These are phyloP conservation scores for Erodium trifolium DNA, from an alignment of 441 rosid species.

Conservation along the genomic window DNA sequence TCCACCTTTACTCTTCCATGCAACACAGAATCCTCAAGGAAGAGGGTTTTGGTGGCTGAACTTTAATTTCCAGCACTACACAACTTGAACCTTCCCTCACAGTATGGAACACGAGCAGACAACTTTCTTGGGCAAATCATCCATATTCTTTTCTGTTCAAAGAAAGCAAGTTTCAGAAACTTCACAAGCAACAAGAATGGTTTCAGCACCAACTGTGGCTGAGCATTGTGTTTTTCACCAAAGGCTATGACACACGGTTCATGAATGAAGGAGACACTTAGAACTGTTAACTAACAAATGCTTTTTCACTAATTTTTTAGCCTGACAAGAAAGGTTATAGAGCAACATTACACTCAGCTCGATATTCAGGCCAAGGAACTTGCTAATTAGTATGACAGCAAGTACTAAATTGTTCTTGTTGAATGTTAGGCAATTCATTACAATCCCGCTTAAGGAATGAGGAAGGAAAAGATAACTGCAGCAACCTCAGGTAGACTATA, in stretches of 20 bases:
- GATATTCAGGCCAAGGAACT: not conserved
- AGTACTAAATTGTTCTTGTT: not conserved
- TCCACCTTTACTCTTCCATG: constrained; percentile 20
- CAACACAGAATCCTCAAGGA: constrained; percentile 19
- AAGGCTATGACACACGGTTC: not conserved
- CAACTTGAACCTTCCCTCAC: constrained; percentile 37
- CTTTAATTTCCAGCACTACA: constrained; percentile 21
- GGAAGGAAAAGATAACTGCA: not conserved
- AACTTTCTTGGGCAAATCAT: constrained; percentile 54
- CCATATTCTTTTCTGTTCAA: constrained; percentile 76
- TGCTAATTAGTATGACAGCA: not conserved
- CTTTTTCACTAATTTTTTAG: not conserved
- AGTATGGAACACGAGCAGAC: constrained; percentile 84
- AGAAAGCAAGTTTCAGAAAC: constrained; percentile 13
- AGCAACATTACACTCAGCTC: not conserved
- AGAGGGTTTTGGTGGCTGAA: constrained; percentile 32
- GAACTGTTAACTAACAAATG: constrained; percentile 1
- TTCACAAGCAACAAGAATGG: not conserved
- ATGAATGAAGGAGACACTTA: not conserved
- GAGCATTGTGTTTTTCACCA: not conserved
- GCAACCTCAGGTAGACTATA: not conserved
- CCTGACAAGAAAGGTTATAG: not conserved
- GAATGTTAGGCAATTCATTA: not conserved
- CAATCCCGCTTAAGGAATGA: not conserved
- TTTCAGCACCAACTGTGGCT: not conserved